Evolutionary conservation across 352 stramenopile species (phyloP).

Genomic region (Globisporangium polare): DNA sequence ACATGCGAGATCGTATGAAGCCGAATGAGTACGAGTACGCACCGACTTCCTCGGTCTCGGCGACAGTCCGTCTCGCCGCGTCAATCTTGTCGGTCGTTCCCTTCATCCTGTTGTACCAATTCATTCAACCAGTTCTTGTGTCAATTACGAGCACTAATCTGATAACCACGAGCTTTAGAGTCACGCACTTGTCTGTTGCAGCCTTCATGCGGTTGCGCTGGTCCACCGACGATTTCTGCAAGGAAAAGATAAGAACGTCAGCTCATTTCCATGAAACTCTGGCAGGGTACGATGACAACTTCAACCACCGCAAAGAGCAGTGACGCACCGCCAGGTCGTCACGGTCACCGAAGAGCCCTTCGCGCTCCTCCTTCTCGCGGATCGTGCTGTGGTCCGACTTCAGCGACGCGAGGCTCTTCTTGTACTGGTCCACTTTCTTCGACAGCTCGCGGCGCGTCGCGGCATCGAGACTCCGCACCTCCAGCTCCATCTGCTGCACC

Average conservation of each 20-base stretch:
- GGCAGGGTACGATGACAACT: neutral
- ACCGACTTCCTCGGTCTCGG: conserved; percentile 87
- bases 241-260: neutral
- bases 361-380: conserved; percentile 76
- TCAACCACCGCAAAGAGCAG: neutral
- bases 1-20: neutral
- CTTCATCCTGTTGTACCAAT: conserved; percentile 56
- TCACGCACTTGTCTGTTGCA: conserved; percentile 73
- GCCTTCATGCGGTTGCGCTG: conserved; percentile 75
- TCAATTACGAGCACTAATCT: too few relatives aligned
- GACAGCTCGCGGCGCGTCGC: conserved; percentile 80
- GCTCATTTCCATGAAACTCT: neutral
- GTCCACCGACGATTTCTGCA: conserved; percentile 55
- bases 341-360: conserved; percentile 79
- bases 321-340: conserved; percentile 49
- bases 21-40: conserved; percentile 14
- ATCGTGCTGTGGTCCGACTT: conserved; percentile 78
- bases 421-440: conserved; percentile 89
- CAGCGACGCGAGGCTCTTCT: conserved; percentile 84
- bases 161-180: neutral
- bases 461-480: conserved; percentile 78
- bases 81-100: conserved; percentile 78
- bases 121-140: neutral
- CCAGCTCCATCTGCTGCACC: conserved; percentile 88
- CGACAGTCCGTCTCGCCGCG: conserved; percentile 73